Conservation (phyloP, 164 flowering plant genomes). For the Vitis cinerea region DNA sequence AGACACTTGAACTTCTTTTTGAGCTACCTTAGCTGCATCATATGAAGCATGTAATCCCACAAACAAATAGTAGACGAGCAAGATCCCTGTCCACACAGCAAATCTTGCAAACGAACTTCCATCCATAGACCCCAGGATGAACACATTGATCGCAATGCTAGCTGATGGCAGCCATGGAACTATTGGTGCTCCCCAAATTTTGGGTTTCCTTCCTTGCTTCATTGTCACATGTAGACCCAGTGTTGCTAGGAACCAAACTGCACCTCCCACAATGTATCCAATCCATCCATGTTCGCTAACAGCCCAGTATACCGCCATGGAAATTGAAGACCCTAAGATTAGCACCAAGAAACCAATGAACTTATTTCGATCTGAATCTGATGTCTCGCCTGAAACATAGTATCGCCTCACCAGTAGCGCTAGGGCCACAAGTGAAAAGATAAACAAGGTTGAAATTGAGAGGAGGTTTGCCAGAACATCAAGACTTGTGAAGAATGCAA, state of each 20-base stretch:
- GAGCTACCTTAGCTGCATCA: slow-evolving; percentile 36
- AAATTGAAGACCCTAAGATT: slow-evolving; percentile 24
- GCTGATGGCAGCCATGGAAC: slow-evolving; percentile 38
- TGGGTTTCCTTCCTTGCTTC: slow-evolving; percentile 25
- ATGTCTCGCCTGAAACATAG: slow-evolving; percentile 30
- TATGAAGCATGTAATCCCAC: slow-evolving; percentile 49
- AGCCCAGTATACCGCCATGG: slow-evolving; percentile 26
- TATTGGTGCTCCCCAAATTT: slow-evolving; percentile 35
- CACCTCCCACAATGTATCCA: slow-evolving; percentile 15
- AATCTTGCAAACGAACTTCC: slow-evolving; percentile 28
- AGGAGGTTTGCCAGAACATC: slow-evolving; percentile 32
- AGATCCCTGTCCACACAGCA: slow-evolving; percentile 18
- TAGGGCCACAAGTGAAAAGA: slow-evolving; percentile 30
- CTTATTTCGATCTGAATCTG: slow-evolving; percentile 21
- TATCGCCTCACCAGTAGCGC: slow-evolving; percentile 32
- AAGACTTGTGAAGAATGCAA: slow-evolving; percentile 36
- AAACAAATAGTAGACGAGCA: slow-evolving; percentile 28
- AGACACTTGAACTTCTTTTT: background rate
- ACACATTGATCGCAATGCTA: slow-evolving; percentile 30
- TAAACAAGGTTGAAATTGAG: slow-evolving; percentile 33
- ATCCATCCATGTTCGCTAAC: slow-evolving; percentile 20
- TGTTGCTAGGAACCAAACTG: slow-evolving; percentile 31
- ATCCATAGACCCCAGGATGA: slow-evolving; percentile 37
- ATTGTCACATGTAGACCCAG: slow-evolving; percentile 20
- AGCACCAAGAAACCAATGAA: slow-evolving; percentile 23